Evolutionary conservation across 805 yeast genomes (phyloP), one percentile per base, ranked within the genome.

Genomic region (Zygosaccharomyces pseudorouxii): DNA sequence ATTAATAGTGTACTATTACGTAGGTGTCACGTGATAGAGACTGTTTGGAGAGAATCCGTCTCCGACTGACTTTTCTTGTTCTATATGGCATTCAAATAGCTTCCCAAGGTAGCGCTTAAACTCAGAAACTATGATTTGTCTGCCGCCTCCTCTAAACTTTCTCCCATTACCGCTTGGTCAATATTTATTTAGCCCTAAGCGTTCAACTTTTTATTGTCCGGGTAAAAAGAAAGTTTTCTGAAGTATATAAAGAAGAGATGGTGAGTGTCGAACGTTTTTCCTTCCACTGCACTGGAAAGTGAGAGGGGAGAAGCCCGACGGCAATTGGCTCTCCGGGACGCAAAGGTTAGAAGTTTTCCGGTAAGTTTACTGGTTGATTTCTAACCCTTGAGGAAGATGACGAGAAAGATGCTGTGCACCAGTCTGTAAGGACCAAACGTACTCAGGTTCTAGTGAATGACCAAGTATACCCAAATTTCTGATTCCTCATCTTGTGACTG

Each of bases 321-420:
- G 20, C 20, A 39, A 20, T 19, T n/a, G 29, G 42, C 12, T 25
- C 28, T 25, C 11, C 11, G 4, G 12, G 2, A 2, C 11, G 28
- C 3, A 2, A 9, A 25, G 37, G 37, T 33, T 33, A 33, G 37
- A 16, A 19, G 16, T 12, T 18, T 27, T 27, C 30, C 19, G 31
- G 44, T 40, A 39, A 38, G 48, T 30, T 19, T 40, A 28, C 48
- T 41, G 36, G 36, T 38, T 38, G 44, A 14, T 39, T 39, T 36
- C 47, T 51, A 23, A n/a, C 42, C 27, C 23, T 29, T 38, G 46
- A 42, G 54, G 56, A 49, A 59, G n/a, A 53, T 64, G 70, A 64
- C 64, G 68, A 65, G 60, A 62, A 49, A 62, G 60, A 64, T 58
- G 69, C 68, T 64, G 69, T 66, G 70, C 69, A 65, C 69, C 70